Conservation (phyloP, 345 rosid species). For the Brassica rapa region DNA sequence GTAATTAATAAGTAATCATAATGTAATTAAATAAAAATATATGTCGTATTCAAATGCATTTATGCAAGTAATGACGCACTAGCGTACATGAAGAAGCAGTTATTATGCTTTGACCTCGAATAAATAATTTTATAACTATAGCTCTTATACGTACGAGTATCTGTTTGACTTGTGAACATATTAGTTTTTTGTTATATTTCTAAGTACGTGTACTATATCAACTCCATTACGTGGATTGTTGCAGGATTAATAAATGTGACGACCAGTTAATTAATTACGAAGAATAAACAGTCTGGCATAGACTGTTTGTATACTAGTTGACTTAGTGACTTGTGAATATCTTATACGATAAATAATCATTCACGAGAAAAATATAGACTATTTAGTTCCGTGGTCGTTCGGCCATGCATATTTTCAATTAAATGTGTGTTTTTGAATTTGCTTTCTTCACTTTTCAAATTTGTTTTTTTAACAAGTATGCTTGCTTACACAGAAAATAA, state of each 20-base stretch:
- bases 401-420: not conserved
- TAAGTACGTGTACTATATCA: slow-evolving; percentile 32
- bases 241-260: slow-evolving; percentile 23
- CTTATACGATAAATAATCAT: not conserved
- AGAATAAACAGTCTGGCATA: slow-evolving; percentile 29
- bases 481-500: not conserved
- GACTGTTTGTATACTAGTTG: slow-evolving; percentile 35
- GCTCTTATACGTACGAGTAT: slow-evolving; percentile 5
- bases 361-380: not conserved
- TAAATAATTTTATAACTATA: slow-evolving; percentile 16
- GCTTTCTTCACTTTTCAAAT: not conserved
- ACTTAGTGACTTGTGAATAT: slow-evolving; percentile 9
- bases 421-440: not conserved
- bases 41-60: slow-evolving; percentile 20
- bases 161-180: slow-evolving; percentile 29
- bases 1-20: not conserved
- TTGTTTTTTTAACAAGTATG: not conserved
- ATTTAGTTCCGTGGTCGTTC: not conserved
- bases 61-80: slow-evolving; percentile 24
- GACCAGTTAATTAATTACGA: slow-evolving; percentile 11
- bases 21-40: not conserved
- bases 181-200: not conserved
- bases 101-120: slow-evolving; percentile 17
- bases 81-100: slow-evolving; percentile 13
- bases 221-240: slow-evolving; percentile 29